Conservation (phyloP, 805 yeast species). For the Teunomyces cretensis region DNA sequence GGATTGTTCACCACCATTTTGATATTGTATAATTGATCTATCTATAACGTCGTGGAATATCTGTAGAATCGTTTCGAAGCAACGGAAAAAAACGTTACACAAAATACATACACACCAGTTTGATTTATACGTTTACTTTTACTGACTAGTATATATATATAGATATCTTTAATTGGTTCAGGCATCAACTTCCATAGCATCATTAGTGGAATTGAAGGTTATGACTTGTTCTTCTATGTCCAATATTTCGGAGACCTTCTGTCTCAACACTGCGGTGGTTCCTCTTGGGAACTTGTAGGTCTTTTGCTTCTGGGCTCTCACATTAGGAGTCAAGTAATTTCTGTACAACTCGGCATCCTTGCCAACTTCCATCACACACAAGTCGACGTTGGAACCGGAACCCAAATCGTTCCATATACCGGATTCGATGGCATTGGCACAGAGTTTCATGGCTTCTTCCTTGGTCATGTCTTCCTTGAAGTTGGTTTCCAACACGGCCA, state of each 20-base stretch:
- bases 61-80: not conserved
- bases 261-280: conserved; percentile 82
- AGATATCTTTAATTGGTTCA: not conserved
- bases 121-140: not conserved
- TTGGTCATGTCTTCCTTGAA: conserved; percentile 78
- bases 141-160: no score
- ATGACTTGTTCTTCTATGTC: conserved; percentile 58
- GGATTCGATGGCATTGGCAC: conserved; percentile 90
- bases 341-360: conserved; percentile 82
- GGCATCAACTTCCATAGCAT: conserved; percentile 12
- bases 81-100: not conserved
- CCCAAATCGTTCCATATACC: conserved; percentile 99
- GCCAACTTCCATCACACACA: conserved; percentile 94
- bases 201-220: conserved; percentile 5
- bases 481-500: conserved; percentile 91
- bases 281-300: conserved; percentile 88
- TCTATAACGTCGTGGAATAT: no score
- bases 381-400: conserved; percentile 96
- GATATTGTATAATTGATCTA: not conserved
- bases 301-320: conserved; percentile 75
- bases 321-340: conserved; percentile 89
- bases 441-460: conserved; percentile 89
- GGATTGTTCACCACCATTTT: conserved; percentile 94
- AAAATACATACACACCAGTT: not conserved
- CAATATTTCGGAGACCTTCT: conserved; percentile 62